phyloP scores from a whole-genome alignment of 371 early-diverging fungal genomes.

The Mucor lusitanicus region DNA sequence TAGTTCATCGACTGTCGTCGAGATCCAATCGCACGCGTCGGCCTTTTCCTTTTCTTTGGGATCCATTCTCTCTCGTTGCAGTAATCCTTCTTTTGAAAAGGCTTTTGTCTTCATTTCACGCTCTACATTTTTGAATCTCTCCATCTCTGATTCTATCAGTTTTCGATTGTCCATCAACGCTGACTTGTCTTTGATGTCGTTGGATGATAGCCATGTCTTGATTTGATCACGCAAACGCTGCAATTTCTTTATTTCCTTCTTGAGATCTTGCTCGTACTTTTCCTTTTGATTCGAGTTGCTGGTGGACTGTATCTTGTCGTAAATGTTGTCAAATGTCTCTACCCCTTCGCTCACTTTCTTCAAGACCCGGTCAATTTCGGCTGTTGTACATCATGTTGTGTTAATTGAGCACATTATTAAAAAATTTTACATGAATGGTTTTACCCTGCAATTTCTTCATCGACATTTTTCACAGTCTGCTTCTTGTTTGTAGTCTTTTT shows the following conservation, averaged over 20 bases:
- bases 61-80: constrained; percentile 81
- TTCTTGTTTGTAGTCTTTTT: not conserved
- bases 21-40: constrained; percentile 85
- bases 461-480: constrained; percentile 13
- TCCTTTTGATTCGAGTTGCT: constrained; percentile 89
- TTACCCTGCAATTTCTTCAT: constrained; percentile 30
- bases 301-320: constrained; percentile 86
- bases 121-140: constrained; percentile 95
- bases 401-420: not conserved
- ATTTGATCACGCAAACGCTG: constrained; percentile 96
- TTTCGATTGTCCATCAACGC: constrained; percentile 87
- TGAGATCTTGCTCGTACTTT: constrained; percentile 93
- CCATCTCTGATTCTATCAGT: constrained; percentile 98
- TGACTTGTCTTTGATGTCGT: constrained; percentile 96
- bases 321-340: constrained; percentile 88
- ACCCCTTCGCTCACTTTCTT: constrained; percentile 97
- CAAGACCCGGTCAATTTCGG: constrained; percentile 76
- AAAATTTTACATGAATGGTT: not conserved
- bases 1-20: constrained; percentile 79
- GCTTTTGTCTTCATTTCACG: constrained; percentile 99
- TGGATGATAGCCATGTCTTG: constrained; percentile 90
- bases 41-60: constrained; percentile 91
- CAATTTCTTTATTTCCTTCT: constrained; percentile 98
- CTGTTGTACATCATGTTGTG: constrained; percentile 1
- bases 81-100: constrained; percentile 95